phyloP scores from a whole-genome alignment of 108 stramenopile genomes.

The Fistulifera pelliculosa region DNA sequence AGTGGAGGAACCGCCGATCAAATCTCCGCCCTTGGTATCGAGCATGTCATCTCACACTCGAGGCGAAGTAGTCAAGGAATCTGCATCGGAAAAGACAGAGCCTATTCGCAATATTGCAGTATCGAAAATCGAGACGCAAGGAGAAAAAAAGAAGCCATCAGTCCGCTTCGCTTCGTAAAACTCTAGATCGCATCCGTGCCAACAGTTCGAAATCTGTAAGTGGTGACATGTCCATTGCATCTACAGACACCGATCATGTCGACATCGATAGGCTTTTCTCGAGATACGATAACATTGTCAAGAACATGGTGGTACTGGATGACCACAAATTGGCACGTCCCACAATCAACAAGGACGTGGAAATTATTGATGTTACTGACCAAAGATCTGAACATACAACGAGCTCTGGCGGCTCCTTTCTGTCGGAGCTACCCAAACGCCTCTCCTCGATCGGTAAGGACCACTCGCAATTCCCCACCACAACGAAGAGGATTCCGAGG shows the following conservation, averaged over 20 bases:
- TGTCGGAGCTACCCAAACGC: neutral
- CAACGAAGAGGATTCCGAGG: too few relatives aligned
- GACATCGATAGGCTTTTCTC: slow-evolving; percentile 9
- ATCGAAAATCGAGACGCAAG: too few relatives aligned
- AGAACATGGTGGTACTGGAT: slow-evolving; percentile 8
- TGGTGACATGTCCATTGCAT: neutral
- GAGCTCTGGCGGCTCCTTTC: neutral
- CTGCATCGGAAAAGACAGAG: too few relatives aligned
- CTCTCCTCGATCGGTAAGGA: too few relatives aligned
- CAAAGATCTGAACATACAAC: neutral
- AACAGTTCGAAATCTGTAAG: neutral
- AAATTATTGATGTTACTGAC: slow-evolving; percentile 1
- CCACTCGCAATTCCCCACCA: neutral
- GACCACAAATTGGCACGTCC: neutral
- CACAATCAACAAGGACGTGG: neutral
- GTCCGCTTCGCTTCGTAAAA: neutral
- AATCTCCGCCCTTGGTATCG: neutral
- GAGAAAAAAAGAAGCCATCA: neutral
- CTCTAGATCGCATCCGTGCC: slow-evolving; percentile 4
- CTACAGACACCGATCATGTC: slow-evolving; percentile 1
- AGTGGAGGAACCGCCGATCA: neutral
- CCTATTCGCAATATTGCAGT: too few relatives aligned
- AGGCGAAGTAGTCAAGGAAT: too few relatives aligned
- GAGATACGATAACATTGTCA: slow-evolving; percentile 11
- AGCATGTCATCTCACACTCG: neutral